Base-by-base conservation (phyloP, 129 eudicot species). In the Saposhnikovia divaricata region DNA sequence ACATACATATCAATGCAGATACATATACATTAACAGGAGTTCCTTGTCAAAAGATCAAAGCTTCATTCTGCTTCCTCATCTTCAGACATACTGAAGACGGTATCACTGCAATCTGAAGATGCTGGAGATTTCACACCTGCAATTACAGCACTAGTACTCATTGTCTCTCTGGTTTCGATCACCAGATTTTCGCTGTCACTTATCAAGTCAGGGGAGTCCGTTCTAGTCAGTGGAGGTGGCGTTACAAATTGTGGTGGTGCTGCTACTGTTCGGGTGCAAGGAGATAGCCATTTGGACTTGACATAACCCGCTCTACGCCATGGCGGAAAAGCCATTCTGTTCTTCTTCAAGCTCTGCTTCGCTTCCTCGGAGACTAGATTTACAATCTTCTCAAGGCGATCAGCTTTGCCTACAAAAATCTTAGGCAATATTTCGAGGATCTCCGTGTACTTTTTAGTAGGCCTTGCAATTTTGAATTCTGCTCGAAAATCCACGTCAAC, bases 221-320 rank as follows among this genome's bases (percentile, higher is more conserved):
- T 78, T 19, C 25, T 8, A 39, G 66, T 74, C 78, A 77, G 59
- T 38, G 77, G 7, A 0, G 44, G 21, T 57, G 78, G 65, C 23
- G 80, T 42, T 45, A 37, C 39, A 28, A 4, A 10, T 61, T 9
- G 69, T 61, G 11, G 69, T 11, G 80, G 37, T 61, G 43, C 9
- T 8, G 80, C 76, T 42, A 69, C 34, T 43, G 42, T 37, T 59
- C 86, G 87, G 61, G 85, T 89, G 81, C 83, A 79, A 43, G 93
- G 86, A 3, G 97, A 86, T 76, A 96, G 90, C 99, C 99, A 96
- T 82, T 96, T 96, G 46, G 96, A 88, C 69, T 88, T 88, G 21
- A 96, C 91, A 80, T 92, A 96, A 39, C 88, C 98, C n/a, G 95
- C 91, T 59, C 89, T 90, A 12, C 99, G 85, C 99, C 99, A 96